Percentiles rank a stretch among this genome's conserved stretches.
phyloP scores from a whole-genome alignment of 345 rosid species.

The Triadica sebifera region DNA sequence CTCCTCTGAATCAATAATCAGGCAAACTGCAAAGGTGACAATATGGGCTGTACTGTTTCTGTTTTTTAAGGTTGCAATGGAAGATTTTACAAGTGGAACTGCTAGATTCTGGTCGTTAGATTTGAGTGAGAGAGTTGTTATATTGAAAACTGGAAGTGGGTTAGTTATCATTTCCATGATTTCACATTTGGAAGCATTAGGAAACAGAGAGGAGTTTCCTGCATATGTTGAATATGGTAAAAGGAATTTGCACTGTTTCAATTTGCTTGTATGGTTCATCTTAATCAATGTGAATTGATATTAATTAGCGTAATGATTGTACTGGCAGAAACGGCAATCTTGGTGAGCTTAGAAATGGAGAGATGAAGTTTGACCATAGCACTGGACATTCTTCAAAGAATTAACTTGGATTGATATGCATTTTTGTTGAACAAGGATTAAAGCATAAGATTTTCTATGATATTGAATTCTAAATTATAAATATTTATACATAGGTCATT shows the following conservation, averaged over 20 bases:
- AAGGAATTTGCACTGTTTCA: constrained; percentile 2
- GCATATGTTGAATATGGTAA: constrained; percentile 44
- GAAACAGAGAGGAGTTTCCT: constrained; percentile 5
- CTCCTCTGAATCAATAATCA: constrained; percentile 20
- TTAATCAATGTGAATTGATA: neutral
- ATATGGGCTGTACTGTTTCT: constrained; percentile 42
- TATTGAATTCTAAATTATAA: no score
- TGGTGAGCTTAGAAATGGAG: constrained; percentile 40
- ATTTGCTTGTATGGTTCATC: neutral
- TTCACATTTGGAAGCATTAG: no score
- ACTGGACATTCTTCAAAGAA: neutral
- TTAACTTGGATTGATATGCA: no score
- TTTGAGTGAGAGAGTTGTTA: constrained; percentile 59
- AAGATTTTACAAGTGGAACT: constrained; percentile 32
- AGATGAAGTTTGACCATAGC: constrained; percentile 44
- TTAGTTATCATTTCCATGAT: constrained; percentile 64
- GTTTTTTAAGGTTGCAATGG: constrained; percentile 54
- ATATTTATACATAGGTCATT: no score
- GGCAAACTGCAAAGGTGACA: constrained; percentile 30
- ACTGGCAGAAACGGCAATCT: constrained; percentile 48
- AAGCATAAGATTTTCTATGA: no score
- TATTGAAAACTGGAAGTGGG: constrained; percentile 81
- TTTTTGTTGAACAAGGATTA: no score
- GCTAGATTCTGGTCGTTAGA: constrained; percentile 60
- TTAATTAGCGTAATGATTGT: neutral